phyloP scores from a whole-genome alignment of 1,284 basidiomycete genomes.

The Malassezia yamatoensis region DNA sequence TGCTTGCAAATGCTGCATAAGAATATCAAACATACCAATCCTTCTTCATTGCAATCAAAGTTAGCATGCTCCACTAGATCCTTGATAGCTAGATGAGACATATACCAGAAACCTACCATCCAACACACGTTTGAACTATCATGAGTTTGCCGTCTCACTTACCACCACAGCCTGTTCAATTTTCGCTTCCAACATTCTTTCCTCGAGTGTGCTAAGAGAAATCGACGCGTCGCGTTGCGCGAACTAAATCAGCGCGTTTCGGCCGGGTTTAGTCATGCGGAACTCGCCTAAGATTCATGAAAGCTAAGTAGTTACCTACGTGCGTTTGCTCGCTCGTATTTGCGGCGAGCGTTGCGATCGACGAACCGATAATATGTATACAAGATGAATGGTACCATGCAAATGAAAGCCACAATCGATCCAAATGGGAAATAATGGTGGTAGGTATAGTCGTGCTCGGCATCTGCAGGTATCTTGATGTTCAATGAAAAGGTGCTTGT shows the following conservation, averaged over 20 bases:
- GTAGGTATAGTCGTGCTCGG: background rate
- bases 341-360: background rate
- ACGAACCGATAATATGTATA: background rate
- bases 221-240: constrained; percentile 9
- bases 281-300: background rate
- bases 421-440: constrained; percentile 1
- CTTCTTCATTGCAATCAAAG: constrained; percentile 94
- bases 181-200: constrained; percentile 16
- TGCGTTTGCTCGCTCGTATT: constrained; percentile 1
- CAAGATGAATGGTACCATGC: constrained; percentile 1
- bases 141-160: background rate
- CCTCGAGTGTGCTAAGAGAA: background rate
- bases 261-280: constrained; percentile 10
- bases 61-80: constrained; percentile 96
- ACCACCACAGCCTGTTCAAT: constrained; percentile 20
- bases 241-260: constrained; percentile 2
- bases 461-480: constrained; percentile 32
- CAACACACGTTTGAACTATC: constrained; percentile 16
- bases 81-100: constrained; percentile 63
- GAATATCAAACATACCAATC: constrained; percentile 57
- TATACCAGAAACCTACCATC: constrained; percentile 8
- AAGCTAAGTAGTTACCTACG: constrained; percentile 1
- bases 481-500: constrained; percentile 51
- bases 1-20: constrained; percentile 58
- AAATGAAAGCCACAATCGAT: background rate